These are phyloP conservation scores for Aspergillus sp. DNA, from an alignment of 2,329 filamentous ascomycete species.

Conservation along the genomic window DNA sequence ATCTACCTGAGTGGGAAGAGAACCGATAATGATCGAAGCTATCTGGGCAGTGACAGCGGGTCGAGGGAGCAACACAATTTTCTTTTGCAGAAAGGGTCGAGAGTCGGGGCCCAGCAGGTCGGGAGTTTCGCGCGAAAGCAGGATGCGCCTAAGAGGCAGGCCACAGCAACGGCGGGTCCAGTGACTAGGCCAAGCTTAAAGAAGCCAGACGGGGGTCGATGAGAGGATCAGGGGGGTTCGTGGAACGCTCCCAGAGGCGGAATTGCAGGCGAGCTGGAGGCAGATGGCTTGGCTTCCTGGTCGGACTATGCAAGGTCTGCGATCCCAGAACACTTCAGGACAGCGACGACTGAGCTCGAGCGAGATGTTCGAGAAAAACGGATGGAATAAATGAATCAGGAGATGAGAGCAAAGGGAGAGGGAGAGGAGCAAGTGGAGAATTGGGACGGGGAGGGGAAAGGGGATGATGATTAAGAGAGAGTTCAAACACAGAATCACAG, in stretches of 20 bases:
- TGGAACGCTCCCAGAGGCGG: conserved; percentile 20
- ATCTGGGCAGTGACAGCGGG: conserved; percentile 24
- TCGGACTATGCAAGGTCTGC: neutral
- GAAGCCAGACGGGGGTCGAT: conserved; percentile 18
- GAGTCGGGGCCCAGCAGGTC: conserved; percentile 28
- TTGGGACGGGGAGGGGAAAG: conserved; percentile 18
- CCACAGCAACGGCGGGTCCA: conserved; percentile 30
- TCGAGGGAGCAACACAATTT: conserved; percentile 27
- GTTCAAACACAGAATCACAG: neutral
- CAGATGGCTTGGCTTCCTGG: neutral
- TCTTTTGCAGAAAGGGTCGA: conserved; percentile 27
- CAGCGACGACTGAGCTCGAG: conserved; percentile 11
- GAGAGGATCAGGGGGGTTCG: conserved; percentile 22
- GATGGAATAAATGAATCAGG: conserved; percentile 5
- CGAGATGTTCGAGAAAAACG: conserved; percentile 11
- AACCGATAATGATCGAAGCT: conserved; percentile 22
- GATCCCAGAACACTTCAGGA: neutral
- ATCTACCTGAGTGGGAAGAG: conserved; percentile 10
- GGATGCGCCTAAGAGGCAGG: conserved; percentile 24
- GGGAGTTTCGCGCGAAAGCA: conserved; percentile 25
- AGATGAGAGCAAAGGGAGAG: conserved; percentile 6
- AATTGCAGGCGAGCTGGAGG: conserved; percentile 11
- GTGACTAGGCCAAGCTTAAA: conserved; percentile 30
- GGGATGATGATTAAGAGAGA: conserved; percentile 20
- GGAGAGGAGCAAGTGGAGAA: conserved; percentile 9